phyloP scores from a whole-genome alignment of 768 basidiomycete genomes.

The Xanthoconium purpureum region DNA sequence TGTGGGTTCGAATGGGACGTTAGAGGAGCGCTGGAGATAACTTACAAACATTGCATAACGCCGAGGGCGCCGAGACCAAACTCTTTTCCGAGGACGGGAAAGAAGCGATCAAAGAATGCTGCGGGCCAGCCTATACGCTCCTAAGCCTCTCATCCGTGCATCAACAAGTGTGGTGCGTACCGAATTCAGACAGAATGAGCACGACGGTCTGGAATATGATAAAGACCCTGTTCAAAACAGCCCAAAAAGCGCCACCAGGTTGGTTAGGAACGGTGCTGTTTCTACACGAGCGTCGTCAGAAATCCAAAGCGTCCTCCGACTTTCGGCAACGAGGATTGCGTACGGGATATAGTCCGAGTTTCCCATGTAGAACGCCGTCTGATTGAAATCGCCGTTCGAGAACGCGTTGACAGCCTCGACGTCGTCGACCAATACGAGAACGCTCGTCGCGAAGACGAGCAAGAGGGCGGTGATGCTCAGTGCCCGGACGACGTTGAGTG shows the following conservation, averaged over 20 bases:
- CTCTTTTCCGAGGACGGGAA: constrained; percentile 82
- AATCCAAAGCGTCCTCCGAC: background rate
- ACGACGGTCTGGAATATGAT: constrained; percentile 79
- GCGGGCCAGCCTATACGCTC: constrained; percentile 59
- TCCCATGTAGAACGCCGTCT: constrained; percentile 37
- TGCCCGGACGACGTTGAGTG: constrained; percentile 71
- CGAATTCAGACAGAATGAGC: constrained; percentile 47
- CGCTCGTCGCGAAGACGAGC: constrained; percentile 76
- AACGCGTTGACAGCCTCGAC: constrained; percentile 73
- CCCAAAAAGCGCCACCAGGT: constrained; percentile 90
- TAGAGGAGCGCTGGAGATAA: constrained; percentile 1
- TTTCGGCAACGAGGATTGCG: constrained; percentile 16
- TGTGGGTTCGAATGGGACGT: background rate
- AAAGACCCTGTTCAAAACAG: constrained; percentile 79
- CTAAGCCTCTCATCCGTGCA: background rate
- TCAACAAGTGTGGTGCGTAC: constrained; percentile 32
- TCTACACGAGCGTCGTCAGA: constrained; percentile 24
- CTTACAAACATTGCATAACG: constrained; percentile 80
- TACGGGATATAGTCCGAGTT: constrained; percentile 84
- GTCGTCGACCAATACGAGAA: constrained; percentile 71
- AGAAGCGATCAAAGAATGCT: constrained; percentile 78
- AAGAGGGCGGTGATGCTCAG: constrained; percentile 77
- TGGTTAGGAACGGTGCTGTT: constrained; percentile 92
- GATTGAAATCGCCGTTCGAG: constrained; percentile 36
- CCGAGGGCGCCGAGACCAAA: constrained; percentile 90